These are phyloP conservation scores for Caryocar brasiliense DNA, from an alignment of 441 rosid genomes.

Conservation along the genomic window DNA sequence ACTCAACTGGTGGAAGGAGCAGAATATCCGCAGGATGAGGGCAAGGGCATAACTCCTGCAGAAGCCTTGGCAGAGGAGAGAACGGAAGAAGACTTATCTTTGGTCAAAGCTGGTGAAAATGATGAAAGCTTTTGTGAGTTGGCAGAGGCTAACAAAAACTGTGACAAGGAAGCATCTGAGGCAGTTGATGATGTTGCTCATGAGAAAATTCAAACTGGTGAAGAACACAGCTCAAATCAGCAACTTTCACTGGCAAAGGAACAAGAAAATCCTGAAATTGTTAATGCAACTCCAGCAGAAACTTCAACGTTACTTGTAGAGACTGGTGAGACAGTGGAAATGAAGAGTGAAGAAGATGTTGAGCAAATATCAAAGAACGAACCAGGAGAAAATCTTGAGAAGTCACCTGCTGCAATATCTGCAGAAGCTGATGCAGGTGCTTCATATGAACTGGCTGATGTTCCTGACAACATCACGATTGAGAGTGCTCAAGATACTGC, in stretches of 20 bases:
- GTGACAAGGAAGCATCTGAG: too few species aligned
- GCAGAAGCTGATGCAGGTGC: constrained; percentile 2
- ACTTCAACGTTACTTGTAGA: not conserved
- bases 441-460: not conserved
- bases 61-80: constrained; percentile 7
- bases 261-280: not conserved
- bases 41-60: not conserved
- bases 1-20: constrained; percentile 2
- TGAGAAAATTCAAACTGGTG: too few species aligned
- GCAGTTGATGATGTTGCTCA: too few species aligned
- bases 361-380: constrained; percentile 9
- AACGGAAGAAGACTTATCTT: constrained; percentile 1
- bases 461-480: constrained; percentile 7
- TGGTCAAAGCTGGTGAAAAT: not conserved
- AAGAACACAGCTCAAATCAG: not conserved
- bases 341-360: constrained; percentile 11
- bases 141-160: not conserved
- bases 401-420: not conserved
- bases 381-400: constrained; percentile 6
- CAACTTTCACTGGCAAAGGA: not conserved
- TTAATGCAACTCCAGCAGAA: not conserved
- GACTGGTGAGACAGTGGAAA: not conserved
- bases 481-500: constrained; percentile 1
- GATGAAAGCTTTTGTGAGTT: not conserved
- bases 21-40: not conserved